Evolutionary conservation across 106 monocot genomes (phyloP), one percentile per base, ranked within the genome.

Genomic region (Dendrobium nobile): DNA sequence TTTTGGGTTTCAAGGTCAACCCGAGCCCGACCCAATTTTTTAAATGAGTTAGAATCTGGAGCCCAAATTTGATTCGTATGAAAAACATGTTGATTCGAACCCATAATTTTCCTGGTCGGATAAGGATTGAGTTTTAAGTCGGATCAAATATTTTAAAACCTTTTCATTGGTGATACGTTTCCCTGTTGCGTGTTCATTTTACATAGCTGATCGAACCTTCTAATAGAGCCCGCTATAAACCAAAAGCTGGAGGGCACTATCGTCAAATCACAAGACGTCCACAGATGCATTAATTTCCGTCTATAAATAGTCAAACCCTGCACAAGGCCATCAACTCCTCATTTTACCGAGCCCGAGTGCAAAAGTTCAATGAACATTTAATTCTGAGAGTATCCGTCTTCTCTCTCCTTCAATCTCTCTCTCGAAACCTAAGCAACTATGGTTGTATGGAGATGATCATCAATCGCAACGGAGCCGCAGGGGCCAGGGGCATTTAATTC

Each of bases 391-490:
- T 41, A 19, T 58, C 55, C 3, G 59, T 20, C 37, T 4, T 17
- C 78, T 2, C 78, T 59, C 78, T 37, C 22, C 73, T 7, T 13
- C 27, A 4, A 68, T 68, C 68, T 68, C 4, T 73, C 22, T 47
- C 13, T 5, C 0, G 41, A 61, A 42, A 44, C n/a, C 41, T 42
- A 6, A 26, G 31, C 4, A 28, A 54, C 33, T 15, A 1, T 42
- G 7, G 40, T 19, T 41, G 73, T 22, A 18, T 58, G 58, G 7
- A 54, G 61, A 4, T 61, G 22, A 9, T 31, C 80, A 70, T 80
- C 80, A 80, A 80, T 80, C 72, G 80, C 80, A 72, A 72, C 13
- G 80, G 47, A 48, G 70, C 80, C 44, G 72, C 80, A 80, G 72
- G 72, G 47, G 28, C 13, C 47, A 45, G 47, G 70, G 7, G 51